These are phyloP conservation scores for Naematelia aurantialba DNA, from an alignment of 768 basidiomycete species.

Conservation along the genomic window DNA sequence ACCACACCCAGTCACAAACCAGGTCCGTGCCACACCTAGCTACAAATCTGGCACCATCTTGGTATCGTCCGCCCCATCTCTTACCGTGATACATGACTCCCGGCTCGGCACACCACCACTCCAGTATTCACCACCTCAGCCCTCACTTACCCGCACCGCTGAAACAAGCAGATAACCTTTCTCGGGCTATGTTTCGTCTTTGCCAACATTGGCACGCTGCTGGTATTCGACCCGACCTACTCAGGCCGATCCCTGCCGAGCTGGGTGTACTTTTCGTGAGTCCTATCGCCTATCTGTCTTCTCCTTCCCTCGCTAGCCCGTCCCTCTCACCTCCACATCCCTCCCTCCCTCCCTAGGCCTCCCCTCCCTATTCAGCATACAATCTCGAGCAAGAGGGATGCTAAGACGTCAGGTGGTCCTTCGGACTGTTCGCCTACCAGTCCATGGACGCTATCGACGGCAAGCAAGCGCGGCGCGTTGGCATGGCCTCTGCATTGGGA, in stretches of 20 bases:
- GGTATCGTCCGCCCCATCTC: background rate
- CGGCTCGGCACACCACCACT: no score
- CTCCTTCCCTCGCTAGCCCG: background rate
- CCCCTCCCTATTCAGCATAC: background rate
- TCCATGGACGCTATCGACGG: constrained; percentile 49
- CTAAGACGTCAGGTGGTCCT: constrained; percentile 63
- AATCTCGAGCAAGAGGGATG: background rate
- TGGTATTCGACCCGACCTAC: constrained; percentile 71
- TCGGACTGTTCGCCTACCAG: constrained; percentile 88
- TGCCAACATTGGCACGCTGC: constrained; percentile 74
- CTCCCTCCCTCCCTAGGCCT: background rate
- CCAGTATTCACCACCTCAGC: background rate
- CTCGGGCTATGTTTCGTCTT: constrained; percentile 76
- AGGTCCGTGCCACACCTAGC: no score
- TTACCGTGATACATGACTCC: background rate
- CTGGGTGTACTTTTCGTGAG: constrained; percentile 89
- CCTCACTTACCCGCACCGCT: no score
- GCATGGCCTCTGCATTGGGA: constrained; percentile 95
- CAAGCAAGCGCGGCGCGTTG: constrained; percentile 90
- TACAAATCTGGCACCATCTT: no score
- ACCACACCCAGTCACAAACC: no score
- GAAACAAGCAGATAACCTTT: constrained; percentile 70
- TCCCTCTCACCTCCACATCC: background rate
- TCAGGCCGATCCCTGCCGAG: constrained; percentile 55
- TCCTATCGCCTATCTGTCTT: constrained; percentile 12